phyloP scores from a whole-genome alignment of 1,139 yeast genomes.

The Blastobotrys petasosporus region DNA sequence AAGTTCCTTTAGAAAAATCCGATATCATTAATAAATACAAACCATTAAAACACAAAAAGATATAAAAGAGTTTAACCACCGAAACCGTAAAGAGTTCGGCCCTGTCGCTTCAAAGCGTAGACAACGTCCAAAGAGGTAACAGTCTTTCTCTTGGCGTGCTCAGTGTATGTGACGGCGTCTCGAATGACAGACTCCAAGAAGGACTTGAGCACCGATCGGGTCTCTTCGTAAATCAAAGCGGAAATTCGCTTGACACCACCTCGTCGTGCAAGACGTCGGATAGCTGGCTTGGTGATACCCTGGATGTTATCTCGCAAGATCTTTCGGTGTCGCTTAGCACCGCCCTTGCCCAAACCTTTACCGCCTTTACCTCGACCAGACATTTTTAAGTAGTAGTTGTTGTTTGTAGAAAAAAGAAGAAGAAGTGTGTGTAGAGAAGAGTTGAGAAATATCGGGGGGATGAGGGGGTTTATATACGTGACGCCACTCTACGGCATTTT shows the following conservation, averaged over 20 bases:
- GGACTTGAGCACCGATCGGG: constrained; percentile 92
- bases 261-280: constrained; percentile 99
- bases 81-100: constrained; percentile 99
- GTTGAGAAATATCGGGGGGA: too few relatives aligned
- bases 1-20: too few relatives aligned
- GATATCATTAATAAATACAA: too few relatives aligned
- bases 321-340: constrained; percentile 99
- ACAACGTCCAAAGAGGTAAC: constrained; percentile 98
- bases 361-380: constrained; percentile 94
- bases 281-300: constrained; percentile 99
- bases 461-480: too few relatives aligned
- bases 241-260: constrained; percentile 99
- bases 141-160: constrained; percentile 99
- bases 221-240: constrained; percentile 98
- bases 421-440: too few relatives aligned
- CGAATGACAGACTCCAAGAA: constrained; percentile 97
- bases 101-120: constrained; percentile 99
- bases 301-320: constrained; percentile 98
- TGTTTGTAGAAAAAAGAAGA: background rate
- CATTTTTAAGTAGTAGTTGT: background rate
- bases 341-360: constrained; percentile 98
- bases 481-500: too few relatives aligned
- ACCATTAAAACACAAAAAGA: too few relatives aligned
- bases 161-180: constrained; percentile 99
- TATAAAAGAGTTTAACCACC: constrained; percentile 65